Percentiles rank a stretch among this genome's conserved stretches.
These are phyloP conservation scores for Candida ipomoeae DNA, from an alignment of 805 yeast genomes.

Conservation along the genomic window DNA sequence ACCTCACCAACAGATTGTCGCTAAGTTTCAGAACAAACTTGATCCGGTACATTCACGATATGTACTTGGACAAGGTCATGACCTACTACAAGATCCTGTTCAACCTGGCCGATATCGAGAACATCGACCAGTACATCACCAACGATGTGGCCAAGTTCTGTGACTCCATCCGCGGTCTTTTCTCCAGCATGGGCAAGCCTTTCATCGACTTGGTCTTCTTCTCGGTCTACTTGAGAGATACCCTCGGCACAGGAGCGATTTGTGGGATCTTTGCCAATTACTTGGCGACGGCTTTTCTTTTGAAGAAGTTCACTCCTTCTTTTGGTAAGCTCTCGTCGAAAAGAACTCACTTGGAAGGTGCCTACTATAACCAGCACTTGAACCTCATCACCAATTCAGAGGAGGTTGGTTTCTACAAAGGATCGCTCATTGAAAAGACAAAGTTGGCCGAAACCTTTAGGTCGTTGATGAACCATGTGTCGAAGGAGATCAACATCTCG, in stretches of 20 bases:
- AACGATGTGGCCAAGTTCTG: slow-evolving; percentile 80
- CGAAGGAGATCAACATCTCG: slow-evolving; percentile 52
- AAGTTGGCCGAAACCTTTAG: slow-evolving; percentile 60
- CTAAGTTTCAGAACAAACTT: slow-evolving; percentile 81
- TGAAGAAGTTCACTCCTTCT: slow-evolving; percentile 75
- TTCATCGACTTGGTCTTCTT: slow-evolving; percentile 80
- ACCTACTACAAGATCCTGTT: slow-evolving; percentile 78
- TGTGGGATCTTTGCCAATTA: slow-evolving; percentile 79
- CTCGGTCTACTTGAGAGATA: slow-evolving; percentile 76
- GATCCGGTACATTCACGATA: slow-evolving; percentile 82
- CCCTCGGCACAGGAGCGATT: slow-evolving; percentile 83
- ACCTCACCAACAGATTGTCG: slow-evolving; percentile 68
- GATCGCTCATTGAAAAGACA: slow-evolving; percentile 69
- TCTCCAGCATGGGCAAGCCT: slow-evolving; percentile 90
- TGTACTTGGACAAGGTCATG: slow-evolving; percentile 75
- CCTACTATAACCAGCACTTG: slow-evolving; percentile 80
- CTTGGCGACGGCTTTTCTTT: slow-evolving; percentile 68
- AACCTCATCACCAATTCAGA: slow-evolving; percentile 85
- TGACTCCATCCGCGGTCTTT: slow-evolving; percentile 74
- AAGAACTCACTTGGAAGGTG: slow-evolving; percentile 80
- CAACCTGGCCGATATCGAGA: slow-evolving; percentile 51
- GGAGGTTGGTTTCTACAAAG: slow-evolving; percentile 92
- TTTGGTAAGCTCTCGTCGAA: slow-evolving; percentile 73
- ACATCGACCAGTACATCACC: slow-evolving; percentile 83
- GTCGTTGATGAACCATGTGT: slow-evolving; percentile 50